Percentiles rank a stretch among this genome's conserved stretches.
Conservation (phyloP, 345 rosid species). For the Salix viminalis region DNA sequence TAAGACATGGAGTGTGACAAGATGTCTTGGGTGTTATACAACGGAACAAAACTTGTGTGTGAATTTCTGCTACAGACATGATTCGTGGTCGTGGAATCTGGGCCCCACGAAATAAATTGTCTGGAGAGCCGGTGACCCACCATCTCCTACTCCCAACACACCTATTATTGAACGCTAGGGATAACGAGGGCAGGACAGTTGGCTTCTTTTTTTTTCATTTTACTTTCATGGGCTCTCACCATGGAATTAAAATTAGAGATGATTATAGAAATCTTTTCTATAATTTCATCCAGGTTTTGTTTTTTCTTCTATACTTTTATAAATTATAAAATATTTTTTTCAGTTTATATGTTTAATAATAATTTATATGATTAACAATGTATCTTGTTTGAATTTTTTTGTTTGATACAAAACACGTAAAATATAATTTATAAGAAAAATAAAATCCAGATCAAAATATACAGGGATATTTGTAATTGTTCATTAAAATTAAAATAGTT, state of each 20-base stretch:
- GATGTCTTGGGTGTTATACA: slow-evolving; percentile 22
- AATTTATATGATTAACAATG: no score
- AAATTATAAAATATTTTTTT: no score
- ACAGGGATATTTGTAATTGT: no score
- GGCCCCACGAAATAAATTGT: slow-evolving; percentile 34
- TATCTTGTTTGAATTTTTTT: no score
- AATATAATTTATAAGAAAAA: no score
- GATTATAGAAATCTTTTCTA: no score
- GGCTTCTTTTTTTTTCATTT: background rate
- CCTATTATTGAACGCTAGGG: slow-evolving; percentile 30
- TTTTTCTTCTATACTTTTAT: no score
- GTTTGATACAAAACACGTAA: no score
- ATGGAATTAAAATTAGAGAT: background rate
- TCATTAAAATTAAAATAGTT: no score
- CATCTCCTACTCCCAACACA: slow-evolving; percentile 28
- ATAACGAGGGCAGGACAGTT: background rate
- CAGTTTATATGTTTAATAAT: no score
- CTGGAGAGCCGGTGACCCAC: slow-evolving; percentile 21
- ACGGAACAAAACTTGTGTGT: background rate
- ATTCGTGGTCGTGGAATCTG: background rate
- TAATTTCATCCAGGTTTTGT: no score
- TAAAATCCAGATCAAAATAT: no score
- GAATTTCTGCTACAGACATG: background rate
- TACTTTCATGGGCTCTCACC: background rate
- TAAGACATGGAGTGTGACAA: slow-evolving; percentile 14